Evolutionary conservation across 176 grass and related monocot genomes (phyloP).

Genomic region (Oryza glumipatula): DNA sequence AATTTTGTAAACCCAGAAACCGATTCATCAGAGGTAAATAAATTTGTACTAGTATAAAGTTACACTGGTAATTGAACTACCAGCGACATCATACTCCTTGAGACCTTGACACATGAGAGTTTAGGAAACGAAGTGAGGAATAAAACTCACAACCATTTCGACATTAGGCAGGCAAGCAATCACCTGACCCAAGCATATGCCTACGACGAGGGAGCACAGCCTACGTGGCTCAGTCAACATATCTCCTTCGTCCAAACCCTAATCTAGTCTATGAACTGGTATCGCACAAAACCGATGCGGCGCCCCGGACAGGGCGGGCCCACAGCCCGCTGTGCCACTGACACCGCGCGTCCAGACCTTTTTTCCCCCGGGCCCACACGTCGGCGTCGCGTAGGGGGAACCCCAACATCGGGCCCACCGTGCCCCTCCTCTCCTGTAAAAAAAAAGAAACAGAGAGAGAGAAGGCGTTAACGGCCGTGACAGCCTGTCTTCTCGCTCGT

Average conservation of each 20-base stretch:
- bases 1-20: not conserved
- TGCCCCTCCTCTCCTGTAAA: not conserved
- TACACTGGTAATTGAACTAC: not conserved
- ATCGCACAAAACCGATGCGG: not conserved
- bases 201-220: conserved; percentile 13
- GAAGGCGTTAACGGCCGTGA: conserved; percentile 15
- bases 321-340: not conserved
- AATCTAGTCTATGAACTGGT: not conserved
- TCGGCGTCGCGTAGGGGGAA: not conserved
- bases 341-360: not conserved
- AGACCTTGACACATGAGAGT: not conserved
- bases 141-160: not conserved
- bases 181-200: not conserved
- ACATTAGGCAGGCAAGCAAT: not conserved
- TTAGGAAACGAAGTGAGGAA: not conserved
- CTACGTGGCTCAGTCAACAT: conserved; percentile 33
- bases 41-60: not conserved
- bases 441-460: conserved; percentile 3
- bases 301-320: conserved; percentile 5
- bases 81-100: not conserved
- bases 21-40: not conserved
- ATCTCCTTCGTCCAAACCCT: not conserved
- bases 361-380: not conserved
- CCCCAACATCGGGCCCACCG: not conserved
- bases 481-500: conserved; percentile 42